Evolutionary conservation across 768 basidiomycete genomes (phyloP).

Genomic region (Mycena alexandri): DNA sequence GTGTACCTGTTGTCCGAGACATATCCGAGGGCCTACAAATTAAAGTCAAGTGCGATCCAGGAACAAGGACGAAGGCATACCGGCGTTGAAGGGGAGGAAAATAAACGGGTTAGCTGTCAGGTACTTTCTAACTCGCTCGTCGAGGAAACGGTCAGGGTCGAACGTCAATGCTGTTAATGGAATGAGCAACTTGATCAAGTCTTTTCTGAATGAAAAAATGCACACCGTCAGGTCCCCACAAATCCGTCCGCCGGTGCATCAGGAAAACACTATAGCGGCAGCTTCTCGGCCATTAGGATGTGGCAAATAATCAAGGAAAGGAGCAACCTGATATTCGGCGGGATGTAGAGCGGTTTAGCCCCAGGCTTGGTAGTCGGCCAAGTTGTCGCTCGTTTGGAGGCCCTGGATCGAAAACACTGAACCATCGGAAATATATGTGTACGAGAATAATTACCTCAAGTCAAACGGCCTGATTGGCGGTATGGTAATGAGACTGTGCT

Average conservation of each 20-base stretch:
- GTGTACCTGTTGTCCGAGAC: too few relatives aligned
- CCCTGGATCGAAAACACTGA: background rate
- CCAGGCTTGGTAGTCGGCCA: slow-evolving; percentile 30
- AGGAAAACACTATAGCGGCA: slow-evolving; percentile 49
- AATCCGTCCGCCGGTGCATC: slow-evolving; percentile 57
- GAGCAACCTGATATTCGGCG: slow-evolving; percentile 42
- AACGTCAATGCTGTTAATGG: slow-evolving; percentile 50
- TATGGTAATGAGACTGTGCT: too few relatives aligned
- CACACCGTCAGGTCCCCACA: slow-evolving; percentile 62
- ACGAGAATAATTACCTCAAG: slow-evolving; percentile 4
- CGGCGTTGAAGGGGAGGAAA: slow-evolving; percentile 59
- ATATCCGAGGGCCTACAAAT: background rate
- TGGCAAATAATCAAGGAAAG: background rate
- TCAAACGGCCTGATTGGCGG: slow-evolving; percentile 11
- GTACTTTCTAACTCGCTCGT: slow-evolving; percentile 54
- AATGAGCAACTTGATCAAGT: background rate
- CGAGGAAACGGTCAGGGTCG: slow-evolving; percentile 62
- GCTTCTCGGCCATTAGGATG: slow-evolving; percentile 10
- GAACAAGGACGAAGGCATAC: slow-evolving; percentile 35
- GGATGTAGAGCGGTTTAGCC: slow-evolving; percentile 44
- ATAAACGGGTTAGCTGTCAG: slow-evolving; percentile 60
- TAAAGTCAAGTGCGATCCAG: too few relatives aligned
- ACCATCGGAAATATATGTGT: background rate
- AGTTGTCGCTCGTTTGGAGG: slow-evolving; percentile 20
- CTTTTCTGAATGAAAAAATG: background rate